Evolutionary conservation across 2,329 filamentous ascomycete species (phyloP).

Genomic region (Meredithiella fracta): DNA sequence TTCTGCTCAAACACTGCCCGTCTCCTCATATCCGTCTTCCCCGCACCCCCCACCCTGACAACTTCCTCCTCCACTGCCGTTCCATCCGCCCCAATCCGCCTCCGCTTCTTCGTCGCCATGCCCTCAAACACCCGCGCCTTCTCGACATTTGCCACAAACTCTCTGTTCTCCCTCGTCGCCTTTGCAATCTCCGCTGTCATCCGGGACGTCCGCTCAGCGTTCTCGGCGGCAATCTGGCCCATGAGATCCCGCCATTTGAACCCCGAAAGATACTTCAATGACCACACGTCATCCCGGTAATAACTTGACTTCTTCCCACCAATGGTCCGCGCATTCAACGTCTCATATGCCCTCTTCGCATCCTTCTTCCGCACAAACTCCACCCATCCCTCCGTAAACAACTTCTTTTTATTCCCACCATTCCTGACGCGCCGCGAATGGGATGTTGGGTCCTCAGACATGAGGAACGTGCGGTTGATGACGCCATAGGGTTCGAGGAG

Average conservation of each 20-base stretch:
- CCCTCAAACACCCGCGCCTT: slow-evolving; percentile 62
- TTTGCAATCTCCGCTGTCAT: slow-evolving; percentile 64
- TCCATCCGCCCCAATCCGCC: slow-evolving; percentile 24
- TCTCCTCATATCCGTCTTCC: slow-evolving; percentile 21
- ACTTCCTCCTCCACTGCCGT: slow-evolving; percentile 17
- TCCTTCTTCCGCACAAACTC: slow-evolving; percentile 64
- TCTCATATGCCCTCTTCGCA: slow-evolving; percentile 58
- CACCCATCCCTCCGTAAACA: slow-evolving; percentile 75
- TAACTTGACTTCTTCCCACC: slow-evolving; percentile 72
- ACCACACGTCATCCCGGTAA: slow-evolving; percentile 80
- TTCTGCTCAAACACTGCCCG: too few species aligned
- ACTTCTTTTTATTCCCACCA: slow-evolving; percentile 69
- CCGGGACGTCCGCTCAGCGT: slow-evolving; percentile 59
- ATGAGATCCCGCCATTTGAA: slow-evolving; percentile 69
- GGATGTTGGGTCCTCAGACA: slow-evolving; percentile 53
- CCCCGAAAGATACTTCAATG: slow-evolving; percentile 60
- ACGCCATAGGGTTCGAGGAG: slow-evolving; percentile 59
- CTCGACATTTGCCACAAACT: slow-evolving; percentile 66
- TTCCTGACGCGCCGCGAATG: slow-evolving; percentile 50
- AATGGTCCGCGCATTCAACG: slow-evolving; percentile 61
- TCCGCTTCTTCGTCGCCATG: slow-evolving; percentile 44
- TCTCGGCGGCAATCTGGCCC: slow-evolving; percentile 66
- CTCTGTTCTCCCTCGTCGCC: slow-evolving; percentile 63
- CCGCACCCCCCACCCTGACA: slow-evolving; percentile 15
- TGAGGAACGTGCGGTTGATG: slow-evolving; percentile 63